Conservation (phyloP, 768 basidiomycete genomes). For the Lyophyllum atratum region DNA sequence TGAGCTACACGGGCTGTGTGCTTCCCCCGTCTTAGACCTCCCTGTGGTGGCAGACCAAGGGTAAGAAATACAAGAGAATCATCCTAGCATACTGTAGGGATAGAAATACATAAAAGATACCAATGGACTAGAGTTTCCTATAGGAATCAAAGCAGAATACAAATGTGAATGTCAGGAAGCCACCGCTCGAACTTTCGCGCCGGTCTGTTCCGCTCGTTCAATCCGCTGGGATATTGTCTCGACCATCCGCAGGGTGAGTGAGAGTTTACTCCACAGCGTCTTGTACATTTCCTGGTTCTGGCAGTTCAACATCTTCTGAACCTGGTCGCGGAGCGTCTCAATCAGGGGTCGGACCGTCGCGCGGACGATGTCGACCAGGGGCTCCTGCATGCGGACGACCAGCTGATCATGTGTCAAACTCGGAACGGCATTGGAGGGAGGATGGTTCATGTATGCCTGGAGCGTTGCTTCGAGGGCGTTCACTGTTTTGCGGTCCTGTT, state of each 20-base stretch:
- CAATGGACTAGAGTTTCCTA: background rate
- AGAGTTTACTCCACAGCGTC: constrained; percentile 25
- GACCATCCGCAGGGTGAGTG: constrained; percentile 18
- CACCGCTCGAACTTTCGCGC: background rate
- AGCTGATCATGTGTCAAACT: constrained; percentile 23
- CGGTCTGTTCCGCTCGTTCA: background rate
- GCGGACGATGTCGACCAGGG: constrained; percentile 24
- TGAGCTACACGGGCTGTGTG: constrained; percentile 52
- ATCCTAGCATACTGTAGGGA: no score
- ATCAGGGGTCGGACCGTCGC: constrained; percentile 23
- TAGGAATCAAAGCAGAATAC: background rate
- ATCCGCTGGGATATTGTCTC: constrained; percentile 19
- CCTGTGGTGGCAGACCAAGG: background rate
- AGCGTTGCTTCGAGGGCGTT: constrained; percentile 26
- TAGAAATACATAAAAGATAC: background rate
- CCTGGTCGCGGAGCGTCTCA: constrained; percentile 19
- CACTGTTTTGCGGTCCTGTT: constrained; percentile 21
- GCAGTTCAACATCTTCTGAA: constrained; percentile 22
- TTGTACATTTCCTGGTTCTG: constrained; percentile 26
- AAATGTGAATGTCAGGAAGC: background rate
- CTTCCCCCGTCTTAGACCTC: background rate
- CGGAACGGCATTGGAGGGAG: constrained; percentile 16
- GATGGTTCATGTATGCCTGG: constrained; percentile 18
- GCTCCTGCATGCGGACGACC: constrained; percentile 24
- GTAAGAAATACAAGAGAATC: no score